Evolutionary conservation across 345 rosid genomes (phyloP), one percentile per base, ranked within the genome.

Genomic region (Euphorbia pulcherrima): DNA sequence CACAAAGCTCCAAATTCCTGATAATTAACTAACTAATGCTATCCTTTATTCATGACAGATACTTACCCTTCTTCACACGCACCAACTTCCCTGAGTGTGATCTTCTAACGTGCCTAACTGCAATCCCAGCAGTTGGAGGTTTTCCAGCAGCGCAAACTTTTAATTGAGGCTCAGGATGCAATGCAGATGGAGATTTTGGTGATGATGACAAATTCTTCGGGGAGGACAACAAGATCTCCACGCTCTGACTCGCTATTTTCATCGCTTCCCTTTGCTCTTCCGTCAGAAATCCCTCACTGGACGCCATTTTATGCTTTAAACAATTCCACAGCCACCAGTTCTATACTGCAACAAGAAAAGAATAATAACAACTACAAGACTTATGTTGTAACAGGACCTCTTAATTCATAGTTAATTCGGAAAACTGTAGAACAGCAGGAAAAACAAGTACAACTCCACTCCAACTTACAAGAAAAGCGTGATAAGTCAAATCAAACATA

Each of bases 21-120:
- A 20, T 44, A 6, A 10, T 21, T 8, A 53, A n/a, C n/a, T n/a
- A n/a, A n/a, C n/a, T n/a, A 46, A 20, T 7, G 37, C 28, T 37
- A 68, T 37, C 61, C 16, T 21, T 24, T 18, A 54, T 8, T 29
- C 65, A 33, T 50, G 66, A 37, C n/a, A 35, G 14, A 73, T 47
- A 56, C 81, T 51, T 75, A 92, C 99, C 97, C 68, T 95, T 95
- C 87, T 95, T 92, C 5, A 82, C 97, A 29, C 90, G 90, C 24
- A 76, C 76, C 24, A 70, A 74, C 83, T 90, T 92, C 66, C 97
- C 99, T 0, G 99, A 95, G 79, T 95, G 96, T 1, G 97, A 82
- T 63, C 96, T 67, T 5, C 92, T 84, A 28, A 92, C 92, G 67
- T 88, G 97, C 80, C 96, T 83, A 30, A 72, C 81, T 0, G 92